Base-by-base conservation (phyloP, 1,284 basidiomycete species). In the Nidula niveotomentosa region DNA sequence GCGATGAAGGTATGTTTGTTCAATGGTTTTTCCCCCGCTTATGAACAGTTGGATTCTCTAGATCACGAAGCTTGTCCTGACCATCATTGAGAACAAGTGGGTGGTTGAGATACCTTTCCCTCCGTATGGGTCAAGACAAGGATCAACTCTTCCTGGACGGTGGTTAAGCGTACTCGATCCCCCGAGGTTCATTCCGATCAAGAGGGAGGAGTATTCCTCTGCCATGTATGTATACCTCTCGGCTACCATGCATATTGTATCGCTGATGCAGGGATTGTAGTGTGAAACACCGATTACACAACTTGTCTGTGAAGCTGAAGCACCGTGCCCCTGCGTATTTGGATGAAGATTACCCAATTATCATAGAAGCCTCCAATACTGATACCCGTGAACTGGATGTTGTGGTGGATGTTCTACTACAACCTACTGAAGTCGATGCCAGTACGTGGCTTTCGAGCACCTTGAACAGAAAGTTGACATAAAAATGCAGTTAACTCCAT, bases 351-450 rank as follows among this genome's bases (percentile, higher is more conserved):
- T 89, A 89, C 62, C 85, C 88, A 0, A 84, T 96, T 57, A 66
- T 67, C 13, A 74, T 96, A 39, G 76, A 81, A 41, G 76, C 94
- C 10, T 80, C 72, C 6, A 94, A 93, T 64, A 64, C 73, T 3
- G 93, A 95, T 65, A 80, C 81, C 33, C 75, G 83, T 15, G 77
- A 83, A 17, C 69, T 96, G 17, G 81, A 88, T 6, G 70, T 92
- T n/a, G 69, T 78, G 3, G 73, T 93, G 6, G 89, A 92, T 56
- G 80, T 90, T 1, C 76, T 94, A 49, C 68, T 96, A 36, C 91
- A 94, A 56, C 91, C 93, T 2, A 82, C 84, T 1, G 89, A 91
- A 59, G 75, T 84, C 50, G 91, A 94, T 58, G 83, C 89, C 18
- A 80, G 91, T 91, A 58, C 43, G 84, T 74, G 15, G 36, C 13